Base-by-base conservation (phyloP, 768 basidiomycete species). In the Lentinula lateritia region DNA sequence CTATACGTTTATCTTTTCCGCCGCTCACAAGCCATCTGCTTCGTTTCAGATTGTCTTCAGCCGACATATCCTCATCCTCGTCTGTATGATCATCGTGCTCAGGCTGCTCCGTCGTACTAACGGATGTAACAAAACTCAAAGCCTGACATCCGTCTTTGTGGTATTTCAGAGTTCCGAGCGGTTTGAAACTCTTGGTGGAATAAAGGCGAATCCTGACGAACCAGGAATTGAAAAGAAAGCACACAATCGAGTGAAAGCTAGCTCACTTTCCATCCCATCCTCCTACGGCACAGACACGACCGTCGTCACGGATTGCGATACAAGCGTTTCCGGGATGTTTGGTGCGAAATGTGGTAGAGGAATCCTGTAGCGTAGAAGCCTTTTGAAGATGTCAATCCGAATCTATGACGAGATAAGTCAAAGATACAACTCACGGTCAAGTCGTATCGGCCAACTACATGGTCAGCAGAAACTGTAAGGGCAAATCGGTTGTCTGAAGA, bases 181-280 rank as follows among this genome's bases (percentile, higher is more conserved):
- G 74, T 66, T 92, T 95, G 72, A 94, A 80, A 5, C 83, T 80
- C 65, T 86, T 88, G 2, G 92, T 87, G 0, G 93, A 90, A 73
- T 90, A 94, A 7, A 98, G 75, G 0, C 93, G 86, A 16, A 95
- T 78, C 61, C 93, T 97, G 68, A 32, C 1, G 41, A 15, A 5
- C 35, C 23, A 48, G 41, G 41, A 50, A 42, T 39, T 3, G 59
- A 46, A n/a, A 50, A 60, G 23, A 18, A 54, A 28, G 16, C 8
- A 41, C 48, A 48, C n/a, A 63, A n/a, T 42, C 13, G n/a, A 45
- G 35, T 34, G 61, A 50, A 23, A 15, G 13, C 46, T 41, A 6
- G 74, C 90, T 66, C 65, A 95, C 95, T 80, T 85, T 39, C 96
- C 95, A 63, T 98, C 95, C 96, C 96, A 98, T 0, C 95, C 93